Conservation (phyloP, 345 rosid species). For the Arabidopsis arenosa region DNA sequence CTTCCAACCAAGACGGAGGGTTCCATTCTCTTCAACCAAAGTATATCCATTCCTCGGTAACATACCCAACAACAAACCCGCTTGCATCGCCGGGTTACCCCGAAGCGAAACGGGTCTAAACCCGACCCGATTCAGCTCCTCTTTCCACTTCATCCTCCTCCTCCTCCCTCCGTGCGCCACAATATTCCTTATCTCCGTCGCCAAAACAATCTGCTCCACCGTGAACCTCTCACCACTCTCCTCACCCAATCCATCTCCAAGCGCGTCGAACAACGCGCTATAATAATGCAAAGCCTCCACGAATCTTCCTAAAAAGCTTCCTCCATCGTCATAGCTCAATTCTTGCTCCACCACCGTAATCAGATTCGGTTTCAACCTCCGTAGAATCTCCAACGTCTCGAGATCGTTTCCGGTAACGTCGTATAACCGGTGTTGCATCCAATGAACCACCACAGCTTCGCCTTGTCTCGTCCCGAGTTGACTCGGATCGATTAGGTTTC, state of each 20-base stretch:
- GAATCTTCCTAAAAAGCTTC: slow-evolving; percentile 75
- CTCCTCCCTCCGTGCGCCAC: slow-evolving; percentile 71
- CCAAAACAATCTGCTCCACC: slow-evolving; percentile 93
- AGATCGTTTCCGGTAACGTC: slow-evolving; percentile 81
- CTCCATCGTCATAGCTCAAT: slow-evolving; percentile 63
- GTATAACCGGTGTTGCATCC: slow-evolving; percentile 96
- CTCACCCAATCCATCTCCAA: slow-evolving; percentile 71
- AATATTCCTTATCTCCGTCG: slow-evolving; percentile 82
- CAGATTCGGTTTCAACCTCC: slow-evolving; percentile 68
- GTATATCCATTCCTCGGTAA: slow-evolving; percentile 96
- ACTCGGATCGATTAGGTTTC: slow-evolving; percentile 55
- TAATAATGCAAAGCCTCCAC: slow-evolving; percentile 96
- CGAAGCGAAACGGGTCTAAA: slow-evolving; percentile 75
- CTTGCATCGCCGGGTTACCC: slow-evolving; percentile 92
- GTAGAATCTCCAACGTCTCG: slow-evolving; percentile 60
- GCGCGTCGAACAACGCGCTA: slow-evolving; percentile 94
- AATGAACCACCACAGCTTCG: slow-evolving; percentile 87
- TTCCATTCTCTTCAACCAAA: slow-evolving; percentile 76
- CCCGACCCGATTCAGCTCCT: slow-evolving; percentile 72
- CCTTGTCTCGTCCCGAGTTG: slow-evolving; percentile 64
- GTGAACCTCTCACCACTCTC: slow-evolving; percentile 78
- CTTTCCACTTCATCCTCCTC: slow-evolving; percentile 62
- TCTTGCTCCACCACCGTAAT: slow-evolving; percentile 91
- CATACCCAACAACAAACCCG: slow-evolving; percentile 83
- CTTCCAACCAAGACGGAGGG: slow-evolving; percentile 93